Conservation (phyloP, 768 basidiomycete genomes). For the Lentinus tigrinus region DNA sequence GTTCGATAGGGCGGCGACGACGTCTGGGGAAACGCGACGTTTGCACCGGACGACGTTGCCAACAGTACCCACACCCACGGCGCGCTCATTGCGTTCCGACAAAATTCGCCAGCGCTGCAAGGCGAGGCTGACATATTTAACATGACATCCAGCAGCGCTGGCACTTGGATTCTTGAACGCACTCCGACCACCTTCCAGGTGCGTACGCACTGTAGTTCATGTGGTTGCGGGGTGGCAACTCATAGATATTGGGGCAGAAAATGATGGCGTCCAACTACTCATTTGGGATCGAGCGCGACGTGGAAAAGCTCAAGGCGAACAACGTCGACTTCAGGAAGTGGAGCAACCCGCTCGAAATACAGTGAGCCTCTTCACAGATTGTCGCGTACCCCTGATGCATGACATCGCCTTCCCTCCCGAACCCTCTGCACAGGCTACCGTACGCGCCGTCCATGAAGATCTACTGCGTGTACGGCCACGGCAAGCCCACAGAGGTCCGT, state of each 20-base stretch:
- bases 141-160: constrained; percentile 77
- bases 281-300: constrained; percentile 81
- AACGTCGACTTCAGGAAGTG: constrained; percentile 79
- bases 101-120: constrained; percentile 16
- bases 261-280: constrained; percentile 88
- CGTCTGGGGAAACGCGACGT: constrained; percentile 76
- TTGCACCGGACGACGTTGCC: constrained; percentile 77
- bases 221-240: background rate
- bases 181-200: constrained; percentile 84
- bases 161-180: constrained; percentile 77
- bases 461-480: constrained; percentile 91
- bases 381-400: background rate
- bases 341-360: constrained; percentile 86
- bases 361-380: constrained; percentile 36
- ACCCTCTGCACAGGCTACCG: constrained; percentile 60
- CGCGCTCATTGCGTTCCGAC: constrained; percentile 78
- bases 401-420: background rate
- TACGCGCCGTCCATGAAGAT: constrained; percentile 90
- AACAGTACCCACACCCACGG: constrained; percentile 67
- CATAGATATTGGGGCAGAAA: constrained; percentile 42
- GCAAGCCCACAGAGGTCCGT: constrained; percentile 89
- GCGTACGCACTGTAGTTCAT: constrained; percentile 5
- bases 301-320: constrained; percentile 60
- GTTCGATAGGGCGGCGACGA: constrained; percentile 66
- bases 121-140: constrained; percentile 41